A percentile compares a stretch with the other conserved stretches of the same genome.
These are phyloP conservation scores for Ophiostoma triangulosporum DNA, from an alignment of 2,329 filamentous ascomycete genomes.

Conservation along the genomic window DNA sequence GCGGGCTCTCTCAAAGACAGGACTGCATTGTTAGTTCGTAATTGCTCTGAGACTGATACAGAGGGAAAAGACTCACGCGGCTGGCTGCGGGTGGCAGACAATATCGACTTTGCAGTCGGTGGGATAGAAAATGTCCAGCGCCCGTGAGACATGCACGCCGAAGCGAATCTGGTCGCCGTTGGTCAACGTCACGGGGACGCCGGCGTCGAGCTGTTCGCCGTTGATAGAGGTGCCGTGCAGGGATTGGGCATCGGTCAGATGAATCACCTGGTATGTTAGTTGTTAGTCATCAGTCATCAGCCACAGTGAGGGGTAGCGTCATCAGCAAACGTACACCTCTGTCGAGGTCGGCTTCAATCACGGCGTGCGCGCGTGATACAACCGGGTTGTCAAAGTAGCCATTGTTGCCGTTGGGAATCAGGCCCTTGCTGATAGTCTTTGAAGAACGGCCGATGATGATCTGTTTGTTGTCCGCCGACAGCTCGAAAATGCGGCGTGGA, in stretches of 20 bases:
- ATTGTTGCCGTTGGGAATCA: slow-evolving; percentile 31
- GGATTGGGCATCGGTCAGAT: slow-evolving; percentile 33
- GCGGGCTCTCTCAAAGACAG: slow-evolving; percentile 2
- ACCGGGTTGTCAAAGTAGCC: slow-evolving; percentile 58
- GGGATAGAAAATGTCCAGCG: slow-evolving; percentile 20
- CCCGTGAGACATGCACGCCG: slow-evolving; percentile 26
- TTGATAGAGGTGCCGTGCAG: slow-evolving; percentile 41
- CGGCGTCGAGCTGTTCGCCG: slow-evolving; percentile 15
- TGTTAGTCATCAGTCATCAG: background rate
- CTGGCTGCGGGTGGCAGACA: background rate
- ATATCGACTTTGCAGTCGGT: slow-evolving; percentile 17
- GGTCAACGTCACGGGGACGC: slow-evolving; percentile 15
- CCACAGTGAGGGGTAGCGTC: background rate
- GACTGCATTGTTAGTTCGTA: background rate
- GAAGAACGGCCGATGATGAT: slow-evolving; percentile 31
- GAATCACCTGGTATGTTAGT: slow-evolving; percentile 25
- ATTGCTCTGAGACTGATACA: no score
- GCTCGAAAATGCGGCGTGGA: slow-evolving; percentile 18
- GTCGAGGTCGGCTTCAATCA: slow-evolving; percentile 31
- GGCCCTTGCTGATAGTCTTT: slow-evolving; percentile 30
- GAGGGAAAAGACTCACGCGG: no score
- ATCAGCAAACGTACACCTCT: slow-evolving; percentile 25
- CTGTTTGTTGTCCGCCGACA: slow-evolving; percentile 16
- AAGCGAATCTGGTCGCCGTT: slow-evolving; percentile 27
- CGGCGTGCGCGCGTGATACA: slow-evolving; percentile 56